Evolutionary conservation across 371 early-diverging fungal genomes (phyloP).

Genomic region (Lichtheimia ramosa): DNA sequence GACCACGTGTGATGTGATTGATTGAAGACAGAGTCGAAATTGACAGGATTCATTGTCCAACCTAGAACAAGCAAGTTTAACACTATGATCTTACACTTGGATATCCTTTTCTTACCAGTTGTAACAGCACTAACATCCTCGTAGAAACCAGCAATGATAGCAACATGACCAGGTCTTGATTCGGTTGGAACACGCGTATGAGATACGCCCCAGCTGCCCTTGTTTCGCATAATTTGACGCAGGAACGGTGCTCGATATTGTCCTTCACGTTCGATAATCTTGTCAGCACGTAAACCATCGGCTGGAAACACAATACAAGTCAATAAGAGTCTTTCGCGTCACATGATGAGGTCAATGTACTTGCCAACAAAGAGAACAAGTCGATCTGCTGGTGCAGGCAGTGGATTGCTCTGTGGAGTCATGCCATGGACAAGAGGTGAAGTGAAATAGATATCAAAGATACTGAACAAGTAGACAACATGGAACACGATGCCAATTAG

Average conservation of each 20-base stretch:
- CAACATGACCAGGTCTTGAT: constrained; percentile 97
- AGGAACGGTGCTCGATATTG: constrained; percentile 76
- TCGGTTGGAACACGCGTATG: constrained; percentile 98
- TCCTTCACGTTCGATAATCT: constrained; percentile 69
- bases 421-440: constrained; percentile 97
- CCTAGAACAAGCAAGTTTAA: constrained; percentile 45
- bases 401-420: constrained; percentile 72
- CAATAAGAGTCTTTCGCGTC: neutral
- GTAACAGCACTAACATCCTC: constrained; percentile 98
- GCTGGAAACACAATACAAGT: constrained; percentile 44
- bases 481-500: constrained; percentile 90
- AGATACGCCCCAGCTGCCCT: constrained; percentile 90
- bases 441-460: constrained; percentile 97
- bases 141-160: constrained; percentile 95
- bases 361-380: constrained; percentile 88
- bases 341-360: neutral
- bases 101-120: constrained; percentile 56
- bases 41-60: constrained; percentile 96
- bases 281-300: constrained; percentile 94
- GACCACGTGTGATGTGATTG: constrained; percentile 91
- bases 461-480: constrained; percentile 82
- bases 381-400: constrained; percentile 84
- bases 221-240: constrained; percentile 53
- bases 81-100: neutral
- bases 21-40: constrained; percentile 95